Base-by-base conservation (phyloP, 345 rosid species). In the Jatropha curcas region DNA sequence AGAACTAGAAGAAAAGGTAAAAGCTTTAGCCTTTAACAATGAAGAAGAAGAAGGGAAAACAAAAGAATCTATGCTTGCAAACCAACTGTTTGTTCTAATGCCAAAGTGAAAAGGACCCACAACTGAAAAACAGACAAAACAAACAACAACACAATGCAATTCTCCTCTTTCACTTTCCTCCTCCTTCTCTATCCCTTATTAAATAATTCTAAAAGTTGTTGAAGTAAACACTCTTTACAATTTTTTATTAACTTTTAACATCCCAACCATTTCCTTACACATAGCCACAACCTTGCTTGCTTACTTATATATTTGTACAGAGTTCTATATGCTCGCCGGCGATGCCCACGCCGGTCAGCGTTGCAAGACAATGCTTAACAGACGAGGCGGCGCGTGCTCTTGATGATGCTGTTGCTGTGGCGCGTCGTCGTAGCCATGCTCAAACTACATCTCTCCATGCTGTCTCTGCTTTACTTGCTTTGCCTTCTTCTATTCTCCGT, bases 361-460 rank as follows among this genome's bases (percentile, higher is more conserved):
- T 75, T 45, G 93, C 90, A 16, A 82, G 91, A 69, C 90, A 86
- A 83, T 87, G 84, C 78, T 74, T 90, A 70, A 88, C 93, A 1
- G 90, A 86, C 0, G 96, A 87, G 58, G 85, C 93, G 33, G 90
- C 87, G 56, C 89, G 86, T 81, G 89, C 84, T 6, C 62, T 90
- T 6, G 89, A 86, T 33, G 96, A 90, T 6, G 91, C 96, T 1
- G 90, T 87, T 5, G 72, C 82, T 39, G 89, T 90, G 19, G 96
- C 96, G 68, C 91, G 89, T 77, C 83, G 88, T 10, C 67, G 93
- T 22, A 80, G 87, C 60, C 93, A 90, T 68, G 80, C 80, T 0
- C 93, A 90, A 59, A 90, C 96, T 22, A 87, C 92, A 19, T 90
- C 96, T 4, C 89, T 90, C 7, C 93, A 90, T 77, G 86, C 82